A percentile compares a stretch with the other conserved stretches of the same genome.
Conservation (phyloP, 2,329 filamentous ascomycete genomes). For the Diaporthe caulivora region DNA sequence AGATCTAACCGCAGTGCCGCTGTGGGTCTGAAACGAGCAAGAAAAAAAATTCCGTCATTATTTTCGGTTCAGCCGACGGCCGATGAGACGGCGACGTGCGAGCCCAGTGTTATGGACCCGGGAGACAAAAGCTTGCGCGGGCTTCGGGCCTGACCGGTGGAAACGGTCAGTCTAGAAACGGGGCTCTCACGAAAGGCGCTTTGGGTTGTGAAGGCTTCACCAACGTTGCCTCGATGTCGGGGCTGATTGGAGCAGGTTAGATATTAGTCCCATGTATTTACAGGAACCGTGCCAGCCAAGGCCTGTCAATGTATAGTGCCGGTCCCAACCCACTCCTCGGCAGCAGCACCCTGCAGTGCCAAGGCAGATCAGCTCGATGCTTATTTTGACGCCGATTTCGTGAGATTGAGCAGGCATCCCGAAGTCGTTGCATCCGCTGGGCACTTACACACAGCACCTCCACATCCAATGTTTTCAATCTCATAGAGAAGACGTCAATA, state of each 20-base stretch:
- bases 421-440: not conserved
- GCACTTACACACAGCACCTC: not conserved
- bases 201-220: not conserved
- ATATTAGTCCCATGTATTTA: not conserved
- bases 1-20: not conserved
- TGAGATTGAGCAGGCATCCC: constrained; percentile 5
- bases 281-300: not conserved
- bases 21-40: constrained; percentile 6
- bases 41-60: not conserved
- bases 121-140: not conserved
- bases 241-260: not conserved
- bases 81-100: not conserved
- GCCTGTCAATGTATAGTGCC: not conserved
- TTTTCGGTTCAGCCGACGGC: constrained; percentile 3
- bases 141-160: not conserved
- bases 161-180: constrained; percentile 7
- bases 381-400: constrained; percentile 9
- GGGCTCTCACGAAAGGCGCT: not conserved
- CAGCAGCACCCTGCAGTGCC: constrained; percentile 9
- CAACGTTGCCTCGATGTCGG: not conserved
- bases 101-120: not conserved
- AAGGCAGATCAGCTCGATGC: constrained; percentile 8
- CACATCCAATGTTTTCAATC: not conserved
- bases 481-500: not conserved
- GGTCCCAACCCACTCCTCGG: not conserved